Conservation (phyloP, 2,329 filamentous ascomycete genomes). For the Diaporthe eres region DNA sequence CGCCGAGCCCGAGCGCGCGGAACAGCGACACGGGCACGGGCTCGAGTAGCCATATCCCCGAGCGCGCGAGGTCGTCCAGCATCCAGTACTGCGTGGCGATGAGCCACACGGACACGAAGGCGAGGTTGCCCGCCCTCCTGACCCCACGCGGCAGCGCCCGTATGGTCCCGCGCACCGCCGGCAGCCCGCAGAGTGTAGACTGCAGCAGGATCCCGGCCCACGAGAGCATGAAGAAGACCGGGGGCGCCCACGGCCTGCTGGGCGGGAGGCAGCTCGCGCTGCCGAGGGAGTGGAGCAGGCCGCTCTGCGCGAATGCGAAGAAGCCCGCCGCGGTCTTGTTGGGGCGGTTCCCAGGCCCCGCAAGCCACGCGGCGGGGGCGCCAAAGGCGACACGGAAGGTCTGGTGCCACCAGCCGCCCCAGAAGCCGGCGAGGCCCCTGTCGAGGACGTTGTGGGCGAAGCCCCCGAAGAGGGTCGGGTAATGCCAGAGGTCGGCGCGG, state of each 20-base stretch:
- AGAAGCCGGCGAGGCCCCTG: constrained; percentile 83
- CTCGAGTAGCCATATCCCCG: constrained; percentile 85
- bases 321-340: constrained; percentile 53
- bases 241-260: constrained; percentile 65
- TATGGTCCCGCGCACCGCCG: constrained; percentile 46
- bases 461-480: constrained; percentile 69
- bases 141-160: constrained; percentile 59
- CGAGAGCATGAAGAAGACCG: constrained; percentile 81
- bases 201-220: constrained; percentile 76
- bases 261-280: constrained; percentile 75
- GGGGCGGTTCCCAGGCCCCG: constrained; percentile 54
- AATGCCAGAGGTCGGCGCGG: constrained; percentile 65
- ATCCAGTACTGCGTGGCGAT: constrained; percentile 75
- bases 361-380: constrained; percentile 68
- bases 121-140: constrained; percentile 70
- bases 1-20: constrained; percentile 76
- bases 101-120: constrained; percentile 77
- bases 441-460: constrained; percentile 68
- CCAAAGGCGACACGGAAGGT: constrained; percentile 83
- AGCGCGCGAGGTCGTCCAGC: constrained; percentile 81
- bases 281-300: constrained; percentile 78
- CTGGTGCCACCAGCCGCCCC: constrained; percentile 94
- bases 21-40: constrained; percentile 82
- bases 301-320: constrained; percentile 76
- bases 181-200: constrained; percentile 51